Conservation (phyloP, 768 basidiomycete genomes). For the Dioszegia hungarica region DNA sequence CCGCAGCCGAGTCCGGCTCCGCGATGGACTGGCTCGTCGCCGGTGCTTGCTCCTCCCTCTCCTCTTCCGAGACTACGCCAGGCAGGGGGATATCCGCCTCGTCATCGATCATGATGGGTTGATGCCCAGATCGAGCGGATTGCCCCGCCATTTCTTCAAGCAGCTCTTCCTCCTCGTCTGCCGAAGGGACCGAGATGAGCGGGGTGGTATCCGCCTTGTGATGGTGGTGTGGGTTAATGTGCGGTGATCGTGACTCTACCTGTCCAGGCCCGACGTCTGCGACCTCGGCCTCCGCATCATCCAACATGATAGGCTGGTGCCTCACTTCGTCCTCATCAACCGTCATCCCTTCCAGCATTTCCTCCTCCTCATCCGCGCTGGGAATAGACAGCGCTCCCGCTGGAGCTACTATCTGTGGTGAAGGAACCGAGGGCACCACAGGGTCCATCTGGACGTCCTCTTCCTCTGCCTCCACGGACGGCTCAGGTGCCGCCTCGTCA, state of each 20-base stretch:
- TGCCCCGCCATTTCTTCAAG: background rate
- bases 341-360: background rate
- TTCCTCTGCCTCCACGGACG: background rate
- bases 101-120: constrained; percentile 6
- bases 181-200: background rate
- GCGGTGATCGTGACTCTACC: too few relatives aligned
- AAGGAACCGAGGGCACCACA: too few relatives aligned
- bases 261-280: too few relatives aligned
- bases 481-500: background rate
- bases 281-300: background rate
- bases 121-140: background rate
- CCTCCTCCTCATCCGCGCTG: background rate
- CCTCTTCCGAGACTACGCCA: background rate
- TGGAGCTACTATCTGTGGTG: too few relatives aligned
- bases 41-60: background rate
- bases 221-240: too few relatives aligned
- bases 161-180: constrained; percentile 4
- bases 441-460: background rate
- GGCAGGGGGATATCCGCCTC: constrained; percentile 2
- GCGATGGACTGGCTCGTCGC: too few relatives aligned
- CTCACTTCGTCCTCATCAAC: background rate
- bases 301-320: background rate
- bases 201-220: background rate
- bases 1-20: background rate
- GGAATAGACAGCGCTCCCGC: background rate